These are phyloP conservation scores for Lecanicillium sp. DNA, from an alignment of 2,329 filamentous ascomycete genomes.

Conservation along the genomic window DNA sequence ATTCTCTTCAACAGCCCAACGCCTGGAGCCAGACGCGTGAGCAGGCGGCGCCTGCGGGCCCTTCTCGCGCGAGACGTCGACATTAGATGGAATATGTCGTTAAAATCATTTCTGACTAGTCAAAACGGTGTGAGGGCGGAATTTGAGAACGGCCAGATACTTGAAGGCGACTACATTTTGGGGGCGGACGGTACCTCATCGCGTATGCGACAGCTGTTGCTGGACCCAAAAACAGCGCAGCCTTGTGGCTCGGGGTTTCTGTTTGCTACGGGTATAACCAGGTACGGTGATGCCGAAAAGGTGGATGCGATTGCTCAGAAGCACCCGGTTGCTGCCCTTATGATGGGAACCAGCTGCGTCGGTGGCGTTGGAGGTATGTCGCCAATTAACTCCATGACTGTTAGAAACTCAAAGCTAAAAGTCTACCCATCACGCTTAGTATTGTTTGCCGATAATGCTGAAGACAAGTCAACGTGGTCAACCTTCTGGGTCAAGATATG, in stretches of 20 bases:
- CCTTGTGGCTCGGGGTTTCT: conserved; percentile 23
- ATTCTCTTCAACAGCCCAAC: conserved; percentile 28
- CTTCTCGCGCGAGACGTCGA: conserved; percentile 28
- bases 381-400: neutral
- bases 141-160: conserved; percentile 23
- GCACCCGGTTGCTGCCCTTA: conserved; percentile 27
- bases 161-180: conserved; percentile 24
- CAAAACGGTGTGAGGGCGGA: conserved; percentile 17
- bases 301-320: conserved; percentile 21
- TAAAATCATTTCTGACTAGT: conserved; percentile 13
- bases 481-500: conserved; percentile 32
- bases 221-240: conserved; percentile 22
- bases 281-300: conserved; percentile 22
- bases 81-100: conserved; percentile 25
- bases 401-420: too few species aligned
- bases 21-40: conserved; percentile 29
- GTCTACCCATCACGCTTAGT: too few species aligned
- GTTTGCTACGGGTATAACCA: conserved; percentile 25
- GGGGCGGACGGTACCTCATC: conserved; percentile 28
- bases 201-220: conserved; percentile 25
- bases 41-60: conserved; percentile 26
- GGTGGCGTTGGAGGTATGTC: conserved; percentile 27
- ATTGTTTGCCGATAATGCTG: conserved; percentile 20
- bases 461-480: conserved; percentile 25
- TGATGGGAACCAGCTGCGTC: conserved; percentile 25